phyloP scores from a whole-genome alignment of 2,329 filamentous ascomycete species.

The Fusarium beomiforme region DNA sequence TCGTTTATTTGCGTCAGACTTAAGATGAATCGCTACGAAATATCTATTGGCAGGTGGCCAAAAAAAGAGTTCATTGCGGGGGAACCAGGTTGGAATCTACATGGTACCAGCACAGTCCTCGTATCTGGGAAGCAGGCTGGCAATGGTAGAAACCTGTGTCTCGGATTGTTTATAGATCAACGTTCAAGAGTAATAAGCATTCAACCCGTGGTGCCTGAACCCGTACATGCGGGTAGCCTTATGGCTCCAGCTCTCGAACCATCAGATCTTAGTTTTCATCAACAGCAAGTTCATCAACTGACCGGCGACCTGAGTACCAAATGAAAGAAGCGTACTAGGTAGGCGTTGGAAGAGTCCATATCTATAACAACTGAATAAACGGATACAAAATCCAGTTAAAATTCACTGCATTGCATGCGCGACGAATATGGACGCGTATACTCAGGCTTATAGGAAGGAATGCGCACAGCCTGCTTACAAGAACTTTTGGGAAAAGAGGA shows the following conservation, averaged over 20 bases:
- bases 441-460: slow-evolving; percentile 12
- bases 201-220: background rate
- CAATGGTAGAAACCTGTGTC: background rate
- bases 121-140: slow-evolving; percentile 3
- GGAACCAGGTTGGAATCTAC: background rate
- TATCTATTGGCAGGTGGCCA: background rate
- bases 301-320: background rate
- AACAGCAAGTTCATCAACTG: background rate
- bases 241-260: background rate
- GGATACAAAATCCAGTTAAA: background rate
- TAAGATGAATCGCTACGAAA: background rate
- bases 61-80: slow-evolving; percentile 6
- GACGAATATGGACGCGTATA: slow-evolving; percentile 29
- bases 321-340: background rate
- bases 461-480: slow-evolving; percentile 22
- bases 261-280: background rate
- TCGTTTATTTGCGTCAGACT: background rate
- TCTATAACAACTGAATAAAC: background rate
- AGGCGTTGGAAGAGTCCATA: background rate
- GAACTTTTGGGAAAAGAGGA: background rate
- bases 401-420: background rate
- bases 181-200: background rate
- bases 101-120: background rate
- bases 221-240: background rate
- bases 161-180: background rate